A percentile compares a stretch with the other conserved stretches of the same genome.
These are phyloP conservation scores for Fusarium foetens DNA, from an alignment of 2,329 filamentous ascomycete genomes.

Conservation along the genomic window DNA sequence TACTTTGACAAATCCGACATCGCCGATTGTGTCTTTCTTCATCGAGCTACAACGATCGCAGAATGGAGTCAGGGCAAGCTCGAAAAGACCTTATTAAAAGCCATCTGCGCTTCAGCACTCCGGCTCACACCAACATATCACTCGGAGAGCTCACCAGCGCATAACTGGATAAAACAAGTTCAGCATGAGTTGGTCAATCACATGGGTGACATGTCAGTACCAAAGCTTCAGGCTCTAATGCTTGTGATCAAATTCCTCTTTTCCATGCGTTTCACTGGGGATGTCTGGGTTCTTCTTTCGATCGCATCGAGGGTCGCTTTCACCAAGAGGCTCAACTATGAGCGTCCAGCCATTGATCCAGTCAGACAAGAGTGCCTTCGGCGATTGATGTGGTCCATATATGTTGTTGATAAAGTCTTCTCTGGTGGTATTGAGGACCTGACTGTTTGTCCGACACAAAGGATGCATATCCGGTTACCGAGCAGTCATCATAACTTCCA, in stretches of 20 bases:
- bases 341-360: slow-evolving; percentile 23
- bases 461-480: slow-evolving; percentile 43
- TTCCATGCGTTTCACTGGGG: neutral
- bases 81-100: slow-evolving; percentile 34
- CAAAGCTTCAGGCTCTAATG: slow-evolving; percentile 37
- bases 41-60: slow-evolving; percentile 32
- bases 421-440: slow-evolving; percentile 46
- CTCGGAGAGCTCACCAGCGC: neutral
- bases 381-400: slow-evolving; percentile 45
- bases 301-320: slow-evolving; percentile 42
- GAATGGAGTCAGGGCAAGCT: slow-evolving; percentile 42
- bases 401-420: slow-evolving; percentile 38
- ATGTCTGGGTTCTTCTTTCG: slow-evolving; percentile 40
- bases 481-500: slow-evolving; percentile 43
- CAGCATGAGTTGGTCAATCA: slow-evolving; percentile 12
- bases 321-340: slow-evolving; percentile 43
- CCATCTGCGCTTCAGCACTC: slow-evolving; percentile 28
- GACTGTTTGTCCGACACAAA: slow-evolving; percentile 37
- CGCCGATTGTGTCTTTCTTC: slow-evolving; percentile 36
- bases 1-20: slow-evolving; percentile 14
- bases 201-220: slow-evolving; percentile 14
- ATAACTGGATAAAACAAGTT: slow-evolving; percentile 38
- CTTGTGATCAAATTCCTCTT: slow-evolving; percentile 37
- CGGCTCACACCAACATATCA: neutral
- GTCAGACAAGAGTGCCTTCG: slow-evolving; percentile 41